Percentiles rank a stretch among this genome's conserved stretches.
These are phyloP conservation scores for Symbiodinium natans DNA, from an alignment of 73 alveolate species.

Conservation along the genomic window DNA sequence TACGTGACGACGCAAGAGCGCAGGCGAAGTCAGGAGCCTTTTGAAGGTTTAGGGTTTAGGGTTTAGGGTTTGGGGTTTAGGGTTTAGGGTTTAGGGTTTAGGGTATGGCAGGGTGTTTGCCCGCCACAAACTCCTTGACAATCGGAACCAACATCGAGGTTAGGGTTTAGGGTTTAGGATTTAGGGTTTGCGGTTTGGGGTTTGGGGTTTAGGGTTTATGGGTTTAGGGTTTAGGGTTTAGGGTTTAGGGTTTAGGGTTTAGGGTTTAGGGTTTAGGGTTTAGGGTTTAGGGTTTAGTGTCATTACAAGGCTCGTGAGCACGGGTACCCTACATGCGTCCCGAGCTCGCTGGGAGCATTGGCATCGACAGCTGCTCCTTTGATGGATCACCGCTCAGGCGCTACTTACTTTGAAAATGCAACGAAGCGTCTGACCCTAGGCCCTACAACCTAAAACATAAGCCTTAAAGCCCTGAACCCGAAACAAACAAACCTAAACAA, in stretches of 20 bases:
- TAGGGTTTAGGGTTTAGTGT: not conserved
- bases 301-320: not conserved
- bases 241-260: not conserved
- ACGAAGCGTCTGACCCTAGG: not conserved
- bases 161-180: not conserved
- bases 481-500: no score
- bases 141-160: no score
- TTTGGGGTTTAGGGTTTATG: not conserved
- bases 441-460: not conserved
- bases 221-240: not conserved
- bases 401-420: not conserved
- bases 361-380: not conserved
- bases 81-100: not conserved
- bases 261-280: not conserved
- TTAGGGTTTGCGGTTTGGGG: not conserved
- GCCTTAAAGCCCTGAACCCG: not conserved
- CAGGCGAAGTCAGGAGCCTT: no score
- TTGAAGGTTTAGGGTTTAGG: no score
- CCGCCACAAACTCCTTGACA: no score
- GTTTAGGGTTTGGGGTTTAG: not conserved
- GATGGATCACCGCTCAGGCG: not conserved
- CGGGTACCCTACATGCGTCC: conserved; percentile 4
- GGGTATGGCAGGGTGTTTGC: not conserved
- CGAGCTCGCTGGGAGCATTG: not conserved
- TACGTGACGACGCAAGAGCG: no score